phyloP scores from a whole-genome alignment of 2,329 filamentous ascomycete genomes.

The Aspergillus uvarum region DNA sequence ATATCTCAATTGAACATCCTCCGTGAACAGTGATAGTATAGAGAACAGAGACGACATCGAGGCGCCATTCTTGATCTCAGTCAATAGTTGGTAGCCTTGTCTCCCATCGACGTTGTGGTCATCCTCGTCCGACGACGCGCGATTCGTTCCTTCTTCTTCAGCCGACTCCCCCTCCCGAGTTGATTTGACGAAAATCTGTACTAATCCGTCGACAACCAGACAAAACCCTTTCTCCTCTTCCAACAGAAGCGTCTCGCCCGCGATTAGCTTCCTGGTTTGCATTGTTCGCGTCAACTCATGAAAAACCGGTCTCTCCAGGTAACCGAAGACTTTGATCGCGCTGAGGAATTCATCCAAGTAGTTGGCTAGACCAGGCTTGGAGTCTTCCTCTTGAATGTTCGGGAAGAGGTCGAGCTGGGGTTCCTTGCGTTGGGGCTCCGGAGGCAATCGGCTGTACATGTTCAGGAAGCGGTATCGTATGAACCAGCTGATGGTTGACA shows the following conservation, averaged over 20 bases:
- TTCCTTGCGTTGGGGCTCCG: constrained; percentile 93
- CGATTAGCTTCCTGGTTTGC: constrained; percentile 95
- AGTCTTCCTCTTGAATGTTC: constrained; percentile 83
- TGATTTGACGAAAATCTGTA: constrained; percentile 98
- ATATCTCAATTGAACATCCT: constrained; percentile 79
- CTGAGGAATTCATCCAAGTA: constrained; percentile 97
- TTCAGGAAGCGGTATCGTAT: constrained; percentile 94
- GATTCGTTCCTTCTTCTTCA: constrained; percentile 42
- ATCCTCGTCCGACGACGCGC: constrained; percentile 66
- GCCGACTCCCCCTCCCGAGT: constrained; percentile 50
- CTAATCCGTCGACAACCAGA: constrained; percentile 90
- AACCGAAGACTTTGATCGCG: constrained; percentile 98
- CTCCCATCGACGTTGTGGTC: constrained; percentile 61
- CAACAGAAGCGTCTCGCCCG: constrained; percentile 88
- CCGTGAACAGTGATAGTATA: constrained; percentile 93
- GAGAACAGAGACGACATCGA: constrained; percentile 99
- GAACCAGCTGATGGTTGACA: constrained; percentile 89
- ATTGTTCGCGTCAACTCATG: constrained; percentile 96
- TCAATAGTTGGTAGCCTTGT: constrained; percentile 90
- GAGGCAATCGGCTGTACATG: constrained; percentile 91
- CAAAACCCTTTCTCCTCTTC: constrained; percentile 99
- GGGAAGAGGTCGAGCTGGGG: constrained; percentile 94
- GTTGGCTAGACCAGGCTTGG: constrained; percentile 88
- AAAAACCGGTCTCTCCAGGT: constrained; percentile 92
- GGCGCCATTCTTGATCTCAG: constrained; percentile 95